Conservation (phyloP, 2,329 filamentous ascomycete species). For the Pyrenochaeta sp. region DNA sequence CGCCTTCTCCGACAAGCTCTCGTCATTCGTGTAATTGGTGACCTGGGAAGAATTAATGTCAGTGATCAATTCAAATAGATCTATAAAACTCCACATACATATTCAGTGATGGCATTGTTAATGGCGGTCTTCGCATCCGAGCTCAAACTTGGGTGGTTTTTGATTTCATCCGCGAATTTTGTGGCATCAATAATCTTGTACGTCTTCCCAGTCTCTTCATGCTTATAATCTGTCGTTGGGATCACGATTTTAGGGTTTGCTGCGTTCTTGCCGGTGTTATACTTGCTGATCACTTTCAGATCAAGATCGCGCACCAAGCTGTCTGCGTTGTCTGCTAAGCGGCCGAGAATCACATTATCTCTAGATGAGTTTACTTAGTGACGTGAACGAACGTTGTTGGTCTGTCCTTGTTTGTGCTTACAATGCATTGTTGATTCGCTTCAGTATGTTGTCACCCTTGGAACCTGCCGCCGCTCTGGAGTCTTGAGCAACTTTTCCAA, state of each 20-base stretch:
- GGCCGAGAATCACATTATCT: not conserved
- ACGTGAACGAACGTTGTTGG: not conserved
- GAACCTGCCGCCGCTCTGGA: not conserved
- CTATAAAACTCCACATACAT: not conserved
- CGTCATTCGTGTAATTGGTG: not conserved
- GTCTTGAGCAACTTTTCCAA: not conserved
- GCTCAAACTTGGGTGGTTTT: not conserved
- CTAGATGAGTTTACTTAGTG: not conserved
- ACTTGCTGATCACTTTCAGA: not conserved
- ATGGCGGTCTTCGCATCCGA: not conserved
- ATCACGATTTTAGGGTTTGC: not conserved
- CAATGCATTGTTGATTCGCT: not conserved
- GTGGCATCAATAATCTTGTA: not conserved
- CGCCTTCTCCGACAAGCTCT: not conserved
- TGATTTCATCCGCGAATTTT: not conserved
- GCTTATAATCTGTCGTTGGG: not conserved
- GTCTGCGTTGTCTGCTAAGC: not conserved
- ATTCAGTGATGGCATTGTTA: not conserved
- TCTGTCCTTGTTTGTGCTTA: not conserved
- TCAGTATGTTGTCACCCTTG: not conserved
- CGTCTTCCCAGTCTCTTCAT: not conserved
- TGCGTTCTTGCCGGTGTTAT: not conserved
- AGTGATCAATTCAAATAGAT: not conserved
- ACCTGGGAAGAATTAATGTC: not conserved
- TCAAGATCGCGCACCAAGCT: not conserved